Percentiles rank a stretch among this genome's conserved stretches.
Evolutionary conservation across 2,329 filamentous ascomycete genomes (phyloP).

Genomic region (Xylariaceae sp.): DNA sequence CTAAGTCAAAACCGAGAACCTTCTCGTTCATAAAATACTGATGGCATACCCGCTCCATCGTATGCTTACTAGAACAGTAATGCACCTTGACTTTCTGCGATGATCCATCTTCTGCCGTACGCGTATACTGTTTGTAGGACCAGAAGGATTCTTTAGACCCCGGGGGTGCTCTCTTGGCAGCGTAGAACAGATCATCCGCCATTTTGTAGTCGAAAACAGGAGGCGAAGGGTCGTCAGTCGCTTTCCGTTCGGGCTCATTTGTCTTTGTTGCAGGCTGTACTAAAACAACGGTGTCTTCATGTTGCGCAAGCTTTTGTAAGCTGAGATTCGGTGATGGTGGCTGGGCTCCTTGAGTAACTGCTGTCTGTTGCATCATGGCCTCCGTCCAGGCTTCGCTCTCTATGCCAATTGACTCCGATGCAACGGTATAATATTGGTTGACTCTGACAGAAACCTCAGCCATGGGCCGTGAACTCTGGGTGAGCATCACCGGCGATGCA

Average conservation of each 20-base stretch:
- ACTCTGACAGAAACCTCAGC: constrained; percentile 6
- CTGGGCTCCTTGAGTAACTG: background rate
- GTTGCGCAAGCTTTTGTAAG: background rate
- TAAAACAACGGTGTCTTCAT: background rate
- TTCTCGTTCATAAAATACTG: constrained; percentile 71
- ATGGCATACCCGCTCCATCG: constrained; percentile 70
- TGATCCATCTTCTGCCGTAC: constrained; percentile 49
- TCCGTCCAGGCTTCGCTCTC: background rate
- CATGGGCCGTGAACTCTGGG: constrained; percentile 21
- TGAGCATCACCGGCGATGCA: constrained; percentile 21
- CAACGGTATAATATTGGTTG: background rate
- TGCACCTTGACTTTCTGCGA: constrained; percentile 69
- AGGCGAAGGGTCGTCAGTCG: constrained; percentile 43
- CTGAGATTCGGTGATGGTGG: background rate
- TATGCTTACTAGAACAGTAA: constrained; percentile 74
- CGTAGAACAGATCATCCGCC: constrained; percentile 51
- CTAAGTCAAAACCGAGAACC: constrained; percentile 86
- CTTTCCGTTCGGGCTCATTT: constrained; percentile 8
- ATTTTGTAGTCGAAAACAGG: constrained; percentile 56
- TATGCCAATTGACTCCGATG: constrained; percentile 1
- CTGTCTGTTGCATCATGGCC: background rate
- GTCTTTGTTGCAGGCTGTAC: background rate
- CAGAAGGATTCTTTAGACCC: constrained; percentile 65
- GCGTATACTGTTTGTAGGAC: constrained; percentile 72
- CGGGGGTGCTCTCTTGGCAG: constrained; percentile 54